A percentile compares a stretch with the other conserved stretches of the same genome.
These are phyloP conservation scores for Polyplosphaeria fusca DNA, from an alignment of 495 filamentous ascomycete genomes.

Conservation along the genomic window DNA sequence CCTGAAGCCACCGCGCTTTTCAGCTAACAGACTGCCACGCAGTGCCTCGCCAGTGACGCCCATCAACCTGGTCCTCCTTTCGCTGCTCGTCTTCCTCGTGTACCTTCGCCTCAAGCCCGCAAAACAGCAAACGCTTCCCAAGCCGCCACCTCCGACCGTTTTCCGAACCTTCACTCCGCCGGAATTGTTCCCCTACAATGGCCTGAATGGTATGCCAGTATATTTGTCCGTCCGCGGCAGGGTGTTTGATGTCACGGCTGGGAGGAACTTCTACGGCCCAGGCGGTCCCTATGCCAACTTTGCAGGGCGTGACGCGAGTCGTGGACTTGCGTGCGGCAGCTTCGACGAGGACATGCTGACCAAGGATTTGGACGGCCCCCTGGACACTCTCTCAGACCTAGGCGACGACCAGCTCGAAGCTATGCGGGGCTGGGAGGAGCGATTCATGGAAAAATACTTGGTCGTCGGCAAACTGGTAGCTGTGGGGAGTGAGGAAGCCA, in stretches of 20 bases:
- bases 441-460: conserved; percentile 90
- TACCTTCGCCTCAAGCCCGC: conserved; percentile 34
- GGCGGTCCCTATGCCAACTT: conserved; percentile 93
- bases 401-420: conserved; percentile 75
- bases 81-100: conserved; percentile 21
- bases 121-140: conserved; percentile 57
- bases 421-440: conserved; percentile 84
- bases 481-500: conserved; percentile 58
- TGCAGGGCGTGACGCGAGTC: conserved; percentile 87
- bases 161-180: conserved; percentile 90
- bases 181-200: conserved; percentile 84
- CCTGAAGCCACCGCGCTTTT: conserved; percentile 30
- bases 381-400: conserved; percentile 77
- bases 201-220: conserved; percentile 66
- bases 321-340: conserved; percentile 85
- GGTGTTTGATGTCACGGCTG: conserved; percentile 83
- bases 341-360: conserved; percentile 98
- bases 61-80: conserved; percentile 20
- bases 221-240: conserved; percentile 80
- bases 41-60: conserved; percentile 33
- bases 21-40: conserved; percentile 46
- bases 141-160: conserved; percentile 68
- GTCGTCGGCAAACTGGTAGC: conserved; percentile 87
- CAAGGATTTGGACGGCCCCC: conserved; percentile 78
- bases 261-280: conserved; percentile 89